These are phyloP conservation scores for Agrocybe praecox DNA, from an alignment of 768 basidiomycete genomes.

Conservation along the genomic window DNA sequence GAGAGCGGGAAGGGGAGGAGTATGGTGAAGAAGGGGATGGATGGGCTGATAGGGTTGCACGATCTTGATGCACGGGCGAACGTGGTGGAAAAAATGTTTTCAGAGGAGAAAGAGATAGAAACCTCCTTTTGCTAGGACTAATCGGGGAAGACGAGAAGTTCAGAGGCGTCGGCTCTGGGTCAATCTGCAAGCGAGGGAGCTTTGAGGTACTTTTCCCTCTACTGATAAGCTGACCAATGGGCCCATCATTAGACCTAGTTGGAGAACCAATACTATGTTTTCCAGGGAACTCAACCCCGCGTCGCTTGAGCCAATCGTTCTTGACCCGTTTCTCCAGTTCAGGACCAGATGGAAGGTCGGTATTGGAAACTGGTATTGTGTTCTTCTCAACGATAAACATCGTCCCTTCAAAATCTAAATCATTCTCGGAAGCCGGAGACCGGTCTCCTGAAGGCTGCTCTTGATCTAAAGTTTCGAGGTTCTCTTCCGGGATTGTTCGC, in stretches of 20 bases:
- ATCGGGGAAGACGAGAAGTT: slow-evolving; percentile 12
- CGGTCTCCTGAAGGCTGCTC: slow-evolving; percentile 1
- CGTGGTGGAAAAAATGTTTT: slow-evolving; percentile 47
- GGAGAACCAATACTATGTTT: slow-evolving; percentile 12
- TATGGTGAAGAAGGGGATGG: slow-evolving; percentile 39
- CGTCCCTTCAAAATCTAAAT: slow-evolving; percentile 51
- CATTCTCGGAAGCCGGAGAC: slow-evolving; percentile 18
- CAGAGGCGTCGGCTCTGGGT: slow-evolving; percentile 10
- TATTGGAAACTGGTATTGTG: slow-evolving; percentile 34
- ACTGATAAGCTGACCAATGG: slow-evolving; percentile 2
- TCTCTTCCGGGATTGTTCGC: slow-evolving; percentile 12
- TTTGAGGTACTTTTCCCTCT: slow-evolving; percentile 11
- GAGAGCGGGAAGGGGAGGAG: slow-evolving; percentile 27
- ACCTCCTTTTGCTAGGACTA: slow-evolving; percentile 35
- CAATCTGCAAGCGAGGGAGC: slow-evolving; percentile 13
- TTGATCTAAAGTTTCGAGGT: background rate
- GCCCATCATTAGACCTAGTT: slow-evolving; percentile 2
- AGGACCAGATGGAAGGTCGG: slow-evolving; percentile 42
- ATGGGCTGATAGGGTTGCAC: slow-evolving; percentile 41
- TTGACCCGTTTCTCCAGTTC: slow-evolving; percentile 43
- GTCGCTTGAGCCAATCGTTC: slow-evolving; percentile 32
- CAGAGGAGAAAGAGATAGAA: slow-evolving; percentile 47
- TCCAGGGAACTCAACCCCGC: slow-evolving; percentile 35
- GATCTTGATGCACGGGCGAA: slow-evolving; percentile 33
- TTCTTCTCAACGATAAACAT: slow-evolving; percentile 57